Evolutionary conservation across 129 eudicot species (phyloP), one percentile per base, ranked within the genome.

Genomic region (Gnaphalium uliginosum): DNA sequence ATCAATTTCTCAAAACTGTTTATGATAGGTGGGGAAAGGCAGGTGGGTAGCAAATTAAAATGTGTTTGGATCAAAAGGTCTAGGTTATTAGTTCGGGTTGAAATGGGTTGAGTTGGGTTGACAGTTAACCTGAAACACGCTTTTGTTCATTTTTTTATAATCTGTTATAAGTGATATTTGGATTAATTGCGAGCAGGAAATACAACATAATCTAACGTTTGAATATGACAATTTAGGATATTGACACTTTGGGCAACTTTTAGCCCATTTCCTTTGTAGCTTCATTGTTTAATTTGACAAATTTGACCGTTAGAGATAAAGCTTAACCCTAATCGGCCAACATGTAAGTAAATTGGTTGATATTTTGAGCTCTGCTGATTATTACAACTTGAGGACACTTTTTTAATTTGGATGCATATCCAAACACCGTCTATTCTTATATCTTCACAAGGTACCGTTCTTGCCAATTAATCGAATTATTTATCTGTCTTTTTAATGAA

Each of bases 401-500:
- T 50, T 17, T 53, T 19, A 53, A 53, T 53, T 17, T 53, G 5
- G 8, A 53, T 19, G n/a, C 59, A 53, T 19, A n/a, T 17, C 59
- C 59, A 18, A 18, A 18, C n/a, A 19, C 59, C 23, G 9, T 53
- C 6, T 53, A n/a, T 54, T 37, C 13, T 37, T 39, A 9, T 39
- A 9, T 10, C 13, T 39, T 9, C 46, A 39, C 46, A 39, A 39
- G 32, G 39, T 62, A 19, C 70, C 58, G 2, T 57, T 81, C 67
- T 48, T 64, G 17, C 79, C 5, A 32, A 37, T 78, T 72, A 66
- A 83, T 73, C 75, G 26, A 14, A 70, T 25, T 66, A 62, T 78
- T 17, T 64, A 19, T 79, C 60, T 72, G 56, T 68, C 27, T 72
- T 48, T 41, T 69, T 57, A 76, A 37, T 89, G 73, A 56, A 95